Conservation (phyloP, 2,329 filamentous ascomycete genomes). For the Verticillium zaregamsianum region DNA sequence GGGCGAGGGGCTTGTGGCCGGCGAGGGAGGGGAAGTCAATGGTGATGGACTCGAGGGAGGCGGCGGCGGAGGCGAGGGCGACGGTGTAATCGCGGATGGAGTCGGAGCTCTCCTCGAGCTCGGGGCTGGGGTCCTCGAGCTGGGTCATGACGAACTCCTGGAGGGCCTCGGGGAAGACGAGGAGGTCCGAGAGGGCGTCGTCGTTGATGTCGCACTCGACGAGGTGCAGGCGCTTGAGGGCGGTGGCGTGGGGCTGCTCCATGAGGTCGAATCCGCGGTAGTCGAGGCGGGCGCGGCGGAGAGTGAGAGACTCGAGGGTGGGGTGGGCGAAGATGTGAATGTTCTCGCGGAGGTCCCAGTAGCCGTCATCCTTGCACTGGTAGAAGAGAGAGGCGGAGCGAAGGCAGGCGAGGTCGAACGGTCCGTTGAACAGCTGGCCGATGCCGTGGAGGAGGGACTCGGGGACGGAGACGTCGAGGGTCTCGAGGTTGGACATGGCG, state of each 20-base stretch:
- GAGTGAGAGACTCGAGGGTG: conserved; percentile 39
- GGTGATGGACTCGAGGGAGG: conserved; percentile 39
- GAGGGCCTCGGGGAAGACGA: conserved; percentile 38
- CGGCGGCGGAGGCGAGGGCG: conserved; percentile 33
- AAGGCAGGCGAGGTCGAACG: conserved; percentile 45
- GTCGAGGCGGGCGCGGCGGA: conserved; percentile 40
- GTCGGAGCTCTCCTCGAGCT: conserved; percentile 42
- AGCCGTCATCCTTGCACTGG: conserved; percentile 35
- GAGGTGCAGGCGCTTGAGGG: conserved; percentile 36
- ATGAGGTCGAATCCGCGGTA: conserved; percentile 42
- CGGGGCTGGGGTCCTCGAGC: conserved; percentile 29
- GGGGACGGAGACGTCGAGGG: conserved; percentile 40
- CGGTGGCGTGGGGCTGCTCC: conserved; percentile 42
- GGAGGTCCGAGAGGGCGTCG: conserved; percentile 29
- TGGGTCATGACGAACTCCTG: conserved; percentile 45
- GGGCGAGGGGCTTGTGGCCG: conserved; percentile 34
- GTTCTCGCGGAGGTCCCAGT: conserved; percentile 48
- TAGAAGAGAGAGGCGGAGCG: conserved; percentile 43
- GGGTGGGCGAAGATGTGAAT: conserved; percentile 49
- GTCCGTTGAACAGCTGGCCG: conserved; percentile 44
- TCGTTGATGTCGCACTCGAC: conserved; percentile 48
- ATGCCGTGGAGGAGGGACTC: conserved; percentile 39
- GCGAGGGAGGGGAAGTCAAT: conserved; percentile 38
- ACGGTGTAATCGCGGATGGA: conserved; percentile 42
- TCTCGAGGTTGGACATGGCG: conserved; percentile 45